Evolutionary conservation across 805 yeast species (phyloP).

Genomic region (Kuraishia borneana): DNA sequence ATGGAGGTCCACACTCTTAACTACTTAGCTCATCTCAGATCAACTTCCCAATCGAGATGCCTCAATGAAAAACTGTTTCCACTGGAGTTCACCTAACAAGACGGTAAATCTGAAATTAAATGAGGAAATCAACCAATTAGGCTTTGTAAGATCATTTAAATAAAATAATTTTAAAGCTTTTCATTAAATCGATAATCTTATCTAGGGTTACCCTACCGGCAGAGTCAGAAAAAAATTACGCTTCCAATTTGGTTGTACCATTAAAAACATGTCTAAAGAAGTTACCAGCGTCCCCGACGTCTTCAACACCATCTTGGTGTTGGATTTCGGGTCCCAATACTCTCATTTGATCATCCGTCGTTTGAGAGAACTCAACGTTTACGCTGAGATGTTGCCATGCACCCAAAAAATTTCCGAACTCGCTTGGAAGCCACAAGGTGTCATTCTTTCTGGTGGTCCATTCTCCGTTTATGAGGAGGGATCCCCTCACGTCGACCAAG

Average conservation of each 20-base stretch:
- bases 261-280: slow-evolving; percentile 1
- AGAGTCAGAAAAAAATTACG: too few relatives aligned
- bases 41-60: too few relatives aligned
- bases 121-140: too few relatives aligned
- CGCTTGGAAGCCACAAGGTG: slow-evolving; percentile 92
- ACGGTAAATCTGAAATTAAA: too few relatives aligned
- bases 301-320: slow-evolving; percentile 93
- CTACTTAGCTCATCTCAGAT: too few relatives aligned
- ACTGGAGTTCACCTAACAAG: too few relatives aligned
- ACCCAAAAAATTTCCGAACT: slow-evolving; percentile 93
- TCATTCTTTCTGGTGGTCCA: slow-evolving; percentile 94
- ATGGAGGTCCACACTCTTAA: too few relatives aligned
- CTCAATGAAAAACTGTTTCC: too few relatives aligned
- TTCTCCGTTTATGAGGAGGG: slow-evolving; percentile 93
- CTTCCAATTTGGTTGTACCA: neutral
- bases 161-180: too few relatives aligned
- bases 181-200: too few relatives aligned
- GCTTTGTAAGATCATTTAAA: too few relatives aligned
- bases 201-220: neutral
- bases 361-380: slow-evolving; percentile 93
- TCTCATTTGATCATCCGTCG: slow-evolving; percentile 95
- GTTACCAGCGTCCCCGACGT: slow-evolving; percentile 64
- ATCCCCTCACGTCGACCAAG: slow-evolving; percentile 97
- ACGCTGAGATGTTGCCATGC: slow-evolving; percentile 99
- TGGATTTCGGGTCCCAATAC: slow-evolving; percentile 98